phyloP scores from a whole-genome alignment of 352 stramenopile genomes.

The Globisporangium solare region DNA sequence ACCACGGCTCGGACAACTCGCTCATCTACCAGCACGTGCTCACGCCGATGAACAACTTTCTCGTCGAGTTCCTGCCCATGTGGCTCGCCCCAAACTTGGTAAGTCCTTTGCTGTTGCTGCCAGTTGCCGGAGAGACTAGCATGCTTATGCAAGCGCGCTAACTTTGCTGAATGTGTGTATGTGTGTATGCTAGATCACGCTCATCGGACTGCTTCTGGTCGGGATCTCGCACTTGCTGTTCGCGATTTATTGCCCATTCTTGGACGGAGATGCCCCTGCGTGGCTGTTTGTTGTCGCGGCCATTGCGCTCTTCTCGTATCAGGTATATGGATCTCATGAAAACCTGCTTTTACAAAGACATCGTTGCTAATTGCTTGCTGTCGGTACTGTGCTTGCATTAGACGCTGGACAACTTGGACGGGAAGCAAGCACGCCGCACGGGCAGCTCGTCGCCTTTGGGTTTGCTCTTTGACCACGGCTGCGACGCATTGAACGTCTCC shows the following conservation, averaged over 20 bases:
- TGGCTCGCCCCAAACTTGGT: constrained; percentile 83
- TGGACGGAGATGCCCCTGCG: constrained; percentile 60
- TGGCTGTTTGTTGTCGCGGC: constrained; percentile 68
- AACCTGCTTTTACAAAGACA: neutral
- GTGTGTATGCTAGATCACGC: constrained; percentile 69
- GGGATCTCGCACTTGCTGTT: constrained; percentile 60
- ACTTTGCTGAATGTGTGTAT: no score
- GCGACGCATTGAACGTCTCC: constrained; percentile 78
- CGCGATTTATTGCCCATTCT: constrained; percentile 60
- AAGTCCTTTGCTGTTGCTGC: constrained; percentile 7
- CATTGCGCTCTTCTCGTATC: constrained; percentile 65
- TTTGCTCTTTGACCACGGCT: constrained; percentile 83
- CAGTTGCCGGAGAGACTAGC: no score
- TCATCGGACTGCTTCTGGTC: constrained; percentile 66
- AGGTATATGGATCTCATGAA: constrained; percentile 15
- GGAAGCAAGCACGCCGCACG: constrained; percentile 79
- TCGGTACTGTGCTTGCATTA: constrained; percentile 7
- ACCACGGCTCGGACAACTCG: constrained; percentile 83
- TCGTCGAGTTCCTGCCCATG: constrained; percentile 68
- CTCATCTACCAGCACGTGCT: constrained; percentile 86
- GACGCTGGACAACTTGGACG: constrained; percentile 84
- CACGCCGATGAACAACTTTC: constrained; percentile 82
- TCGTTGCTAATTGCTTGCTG: neutral
- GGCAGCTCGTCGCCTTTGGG: constrained; percentile 76
- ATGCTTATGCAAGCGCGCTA: no score